These are phyloP conservation scores for Xerocomus brunneocitrinus DNA, from an alignment of 768 basidiomycete species.

Conservation along the genomic window DNA sequence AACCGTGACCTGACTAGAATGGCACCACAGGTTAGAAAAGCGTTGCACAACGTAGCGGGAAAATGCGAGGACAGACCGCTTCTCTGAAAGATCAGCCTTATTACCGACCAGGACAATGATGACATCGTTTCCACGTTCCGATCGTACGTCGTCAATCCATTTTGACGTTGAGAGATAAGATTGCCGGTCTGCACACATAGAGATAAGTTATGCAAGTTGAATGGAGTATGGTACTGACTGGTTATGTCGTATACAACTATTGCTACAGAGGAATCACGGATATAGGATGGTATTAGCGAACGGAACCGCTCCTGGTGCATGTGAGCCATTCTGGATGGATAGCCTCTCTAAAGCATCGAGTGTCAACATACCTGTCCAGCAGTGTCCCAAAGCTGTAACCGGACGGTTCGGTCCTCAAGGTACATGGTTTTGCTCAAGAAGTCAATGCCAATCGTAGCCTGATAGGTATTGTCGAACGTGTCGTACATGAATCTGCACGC, in stretches of 20 bases:
- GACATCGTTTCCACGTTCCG: constrained; percentile 95
- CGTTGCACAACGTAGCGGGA: not conserved
- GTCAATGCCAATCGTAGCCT: constrained; percentile 97
- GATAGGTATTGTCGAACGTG: constrained; percentile 99
- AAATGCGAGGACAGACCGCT: constrained; percentile 59
- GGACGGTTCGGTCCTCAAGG: constrained; percentile 94
- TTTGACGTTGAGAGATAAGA: constrained; percentile 98
- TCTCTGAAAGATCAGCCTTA: constrained; percentile 98
- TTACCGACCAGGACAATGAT: constrained; percentile 98
- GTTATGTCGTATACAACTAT: constrained; percentile 99
- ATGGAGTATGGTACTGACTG: constrained; percentile 50
- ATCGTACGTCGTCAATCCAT: constrained; percentile 99
- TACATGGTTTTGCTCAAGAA: constrained; percentile 99
- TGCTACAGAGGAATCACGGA: constrained; percentile 96
- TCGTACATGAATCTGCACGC: constrained; percentile 90
- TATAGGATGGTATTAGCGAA: constrained; percentile 96
- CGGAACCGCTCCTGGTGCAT: constrained; percentile 83
- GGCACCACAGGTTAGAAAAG: constrained; percentile 6
- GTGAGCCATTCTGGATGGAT: constrained; percentile 1
- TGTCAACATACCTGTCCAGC: constrained; percentile 72
- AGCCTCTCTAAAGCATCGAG: not conserved
- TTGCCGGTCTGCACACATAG: constrained; percentile 64
- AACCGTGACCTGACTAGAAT: constrained; percentile 90
- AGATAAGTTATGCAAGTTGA: constrained; percentile 1
- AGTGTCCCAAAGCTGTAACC: constrained; percentile 98